These are phyloP conservation scores for Kwoniella bestiolae DNA, from an alignment of 768 basidiomycete species.

Conservation along the genomic window DNA sequence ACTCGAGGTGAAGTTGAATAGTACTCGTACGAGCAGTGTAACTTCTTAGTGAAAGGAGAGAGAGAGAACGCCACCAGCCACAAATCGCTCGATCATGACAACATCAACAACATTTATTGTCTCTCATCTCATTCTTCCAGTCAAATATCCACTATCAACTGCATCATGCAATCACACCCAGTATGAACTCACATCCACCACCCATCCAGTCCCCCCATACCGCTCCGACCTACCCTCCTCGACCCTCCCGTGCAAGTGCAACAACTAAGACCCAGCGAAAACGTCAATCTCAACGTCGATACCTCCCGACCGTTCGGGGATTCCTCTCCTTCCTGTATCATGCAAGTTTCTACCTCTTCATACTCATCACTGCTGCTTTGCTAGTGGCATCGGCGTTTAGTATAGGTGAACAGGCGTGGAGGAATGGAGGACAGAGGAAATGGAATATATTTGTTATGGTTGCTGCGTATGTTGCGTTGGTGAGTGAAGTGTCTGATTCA, in stretches of 20 bases:
- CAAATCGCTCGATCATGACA: no score
- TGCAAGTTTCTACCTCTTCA: slow-evolving; percentile 41
- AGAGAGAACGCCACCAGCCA: no score
- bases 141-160: background rate
- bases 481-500: no score
- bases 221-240: background rate
- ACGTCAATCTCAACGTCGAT: slow-evolving; percentile 6
- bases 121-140: background rate
- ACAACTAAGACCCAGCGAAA: background rate
- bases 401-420: slow-evolving; percentile 43
- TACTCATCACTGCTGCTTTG: slow-evolving; percentile 35
- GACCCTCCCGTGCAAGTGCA: background rate
- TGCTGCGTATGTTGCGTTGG: slow-evolving; percentile 46
- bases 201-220: background rate
- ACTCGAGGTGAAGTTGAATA: no score
- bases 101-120: background rate
- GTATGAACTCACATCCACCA: slow-evolving; percentile 2
- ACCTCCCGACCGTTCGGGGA: background rate
- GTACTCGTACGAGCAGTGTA: no score
- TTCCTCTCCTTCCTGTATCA: slow-evolving; percentile 45
- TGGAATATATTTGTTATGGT: slow-evolving; percentile 55
- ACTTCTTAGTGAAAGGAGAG: no score
- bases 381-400: slow-evolving; percentile 43
- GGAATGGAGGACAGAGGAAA: slow-evolving; percentile 33
- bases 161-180: background rate